Conservation (phyloP, 306 rosid genomes). For the Castanospermum australe region DNA sequence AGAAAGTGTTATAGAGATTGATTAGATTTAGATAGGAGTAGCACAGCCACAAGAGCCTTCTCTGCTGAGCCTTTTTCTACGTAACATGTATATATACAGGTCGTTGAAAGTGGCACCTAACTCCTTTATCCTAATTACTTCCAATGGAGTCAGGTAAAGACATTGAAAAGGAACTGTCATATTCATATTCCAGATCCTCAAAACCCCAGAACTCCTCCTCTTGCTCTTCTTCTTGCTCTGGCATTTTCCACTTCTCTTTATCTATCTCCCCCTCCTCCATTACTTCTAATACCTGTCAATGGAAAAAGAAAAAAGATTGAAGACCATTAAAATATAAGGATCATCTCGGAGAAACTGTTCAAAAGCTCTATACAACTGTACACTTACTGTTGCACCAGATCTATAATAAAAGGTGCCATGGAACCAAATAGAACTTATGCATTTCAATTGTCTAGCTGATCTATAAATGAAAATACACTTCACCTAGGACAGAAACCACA, state of each 20-base stretch:
- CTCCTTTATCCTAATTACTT: conserved; percentile 32
- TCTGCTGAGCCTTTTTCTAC: not conserved
- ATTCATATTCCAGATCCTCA: conserved; percentile 70
- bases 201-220: conserved; percentile 68
- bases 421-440: not conserved
- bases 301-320: not conserved
- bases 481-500: not conserved
- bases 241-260: conserved; percentile 67
- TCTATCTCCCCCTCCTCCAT: conserved; percentile 61
- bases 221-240: conserved; percentile 56
- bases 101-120: conserved; percentile 26
- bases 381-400: not conserved
- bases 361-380: not conserved
- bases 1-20: not conserved
- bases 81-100: conserved; percentile 23
- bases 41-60: not conserved
- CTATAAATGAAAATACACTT: not conserved
- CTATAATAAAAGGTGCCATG: not conserved
- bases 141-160: conserved; percentile 49
- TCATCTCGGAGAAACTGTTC: not conserved
- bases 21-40: not conserved
- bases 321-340: not conserved
- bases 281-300: conserved; percentile 59
- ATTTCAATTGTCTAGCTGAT: not conserved
- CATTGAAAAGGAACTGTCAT: conserved; percentile 60